These are phyloP conservation scores for Aspergillus tubingensis DNA, from an alignment of 2,329 filamentous ascomycete genomes.

Conservation along the genomic window DNA sequence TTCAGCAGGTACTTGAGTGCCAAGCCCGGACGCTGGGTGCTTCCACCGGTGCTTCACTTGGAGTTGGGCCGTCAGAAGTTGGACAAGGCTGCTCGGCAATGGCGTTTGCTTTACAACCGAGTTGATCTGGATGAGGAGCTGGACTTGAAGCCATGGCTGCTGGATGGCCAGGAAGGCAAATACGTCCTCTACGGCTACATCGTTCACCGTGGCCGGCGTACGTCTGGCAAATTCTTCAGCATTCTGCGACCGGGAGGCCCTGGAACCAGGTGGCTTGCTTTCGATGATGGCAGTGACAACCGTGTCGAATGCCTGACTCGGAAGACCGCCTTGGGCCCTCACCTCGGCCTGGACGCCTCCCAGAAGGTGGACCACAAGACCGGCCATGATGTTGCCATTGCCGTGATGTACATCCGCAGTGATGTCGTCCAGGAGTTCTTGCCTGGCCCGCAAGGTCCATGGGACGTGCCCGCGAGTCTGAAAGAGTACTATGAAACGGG, in stretches of 20 bases:
- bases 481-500: constrained; percentile 44
- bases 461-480: constrained; percentile 48
- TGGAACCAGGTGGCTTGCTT: constrained; percentile 60
- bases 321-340: constrained; percentile 55
- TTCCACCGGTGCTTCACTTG: constrained; percentile 55
- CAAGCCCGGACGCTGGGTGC: constrained; percentile 42
- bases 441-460: constrained; percentile 49
- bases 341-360: constrained; percentile 50
- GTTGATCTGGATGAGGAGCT: constrained; percentile 60
- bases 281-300: constrained; percentile 58
- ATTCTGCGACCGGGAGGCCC: constrained; percentile 60
- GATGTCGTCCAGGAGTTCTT: constrained; percentile 48
- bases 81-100: constrained; percentile 55
- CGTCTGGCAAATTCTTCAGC: constrained; percentile 61
- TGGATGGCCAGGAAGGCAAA: constrained; percentile 38
- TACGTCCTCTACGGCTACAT: constrained; percentile 64
- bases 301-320: constrained; percentile 59
- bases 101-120: constrained; percentile 58
- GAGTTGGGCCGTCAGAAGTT: constrained; percentile 61
- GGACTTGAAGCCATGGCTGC: constrained; percentile 43
- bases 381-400: constrained; percentile 54
- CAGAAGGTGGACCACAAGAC: constrained; percentile 47
- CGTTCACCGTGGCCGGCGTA: constrained; percentile 60
- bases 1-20: constrained; percentile 34
- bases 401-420: constrained; percentile 58